phyloP scores from a whole-genome alignment of 148 eudicot genomes.

The Camellia granthamiana region DNA sequence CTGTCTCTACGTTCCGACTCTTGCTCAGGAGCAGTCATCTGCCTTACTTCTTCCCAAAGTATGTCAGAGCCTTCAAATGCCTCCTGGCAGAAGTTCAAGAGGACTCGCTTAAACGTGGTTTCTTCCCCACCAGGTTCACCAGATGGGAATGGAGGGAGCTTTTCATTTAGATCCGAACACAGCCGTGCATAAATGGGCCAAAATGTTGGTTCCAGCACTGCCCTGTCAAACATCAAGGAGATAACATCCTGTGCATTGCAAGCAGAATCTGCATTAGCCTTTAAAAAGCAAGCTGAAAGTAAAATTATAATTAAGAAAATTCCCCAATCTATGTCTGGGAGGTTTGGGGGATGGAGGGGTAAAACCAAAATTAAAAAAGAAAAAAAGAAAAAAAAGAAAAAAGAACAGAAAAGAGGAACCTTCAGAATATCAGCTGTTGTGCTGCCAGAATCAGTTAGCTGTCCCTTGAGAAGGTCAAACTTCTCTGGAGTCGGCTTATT shows the following conservation, averaged over 20 bases:
- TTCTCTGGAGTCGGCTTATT: slow-evolving; percentile 97
- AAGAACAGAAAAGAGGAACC: slow-evolving; percentile 30
- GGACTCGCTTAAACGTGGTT: slow-evolving; percentile 83
- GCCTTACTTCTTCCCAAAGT: slow-evolving; percentile 68
- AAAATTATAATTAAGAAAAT: background rate
- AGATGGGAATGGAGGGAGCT: slow-evolving; percentile 79
- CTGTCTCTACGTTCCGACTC: slow-evolving; percentile 85
- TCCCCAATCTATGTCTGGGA: background rate
- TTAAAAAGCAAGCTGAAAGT: background rate
- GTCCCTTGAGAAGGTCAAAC: slow-evolving; percentile 86
- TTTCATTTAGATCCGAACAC: slow-evolving; percentile 82
- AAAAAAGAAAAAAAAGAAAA: too few species aligned
- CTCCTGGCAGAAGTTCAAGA: slow-evolving; percentile 88
- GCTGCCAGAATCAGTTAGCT: slow-evolving; percentile 82
- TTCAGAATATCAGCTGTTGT: slow-evolving; percentile 84
- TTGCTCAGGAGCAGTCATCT: slow-evolving; percentile 82
- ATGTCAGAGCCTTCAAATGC: slow-evolving; percentile 94
- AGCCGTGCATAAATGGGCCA: slow-evolving; percentile 92
- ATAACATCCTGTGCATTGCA: slow-evolving; percentile 69
- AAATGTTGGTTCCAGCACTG: slow-evolving; percentile 93
- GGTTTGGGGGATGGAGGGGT: too few species aligned
- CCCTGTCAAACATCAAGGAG: slow-evolving; percentile 93
- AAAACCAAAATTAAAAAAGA: background rate
- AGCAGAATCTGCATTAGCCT: slow-evolving; percentile 17
- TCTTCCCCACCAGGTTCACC: slow-evolving; percentile 82